phyloP scores from a whole-genome alignment of 2,329 filamentous ascomycete genomes.

The Juglanconis oblonga region DNA sequence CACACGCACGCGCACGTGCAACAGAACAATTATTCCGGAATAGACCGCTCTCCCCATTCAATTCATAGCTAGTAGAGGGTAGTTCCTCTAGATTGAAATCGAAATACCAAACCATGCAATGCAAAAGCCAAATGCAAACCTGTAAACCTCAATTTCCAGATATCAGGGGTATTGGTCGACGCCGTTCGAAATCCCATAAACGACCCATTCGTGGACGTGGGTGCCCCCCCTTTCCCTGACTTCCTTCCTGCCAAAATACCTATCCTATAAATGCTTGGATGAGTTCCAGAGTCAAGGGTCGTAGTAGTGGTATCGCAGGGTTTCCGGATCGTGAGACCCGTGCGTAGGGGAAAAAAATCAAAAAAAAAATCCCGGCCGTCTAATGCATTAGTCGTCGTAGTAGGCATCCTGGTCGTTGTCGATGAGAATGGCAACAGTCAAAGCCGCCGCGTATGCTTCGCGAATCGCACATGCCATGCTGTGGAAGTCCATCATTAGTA shows the following conservation, averaged over 20 bases:
- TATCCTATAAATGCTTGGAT: not conserved
- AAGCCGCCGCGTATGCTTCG: conserved; percentile 70
- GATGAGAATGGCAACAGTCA: conserved; percentile 70
- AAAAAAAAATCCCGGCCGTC: not conserved
- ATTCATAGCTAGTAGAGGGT: no score
- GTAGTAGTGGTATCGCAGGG: not conserved
- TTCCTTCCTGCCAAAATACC: not conserved
- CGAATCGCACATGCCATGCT: conserved; percentile 72
- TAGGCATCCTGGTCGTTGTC: conserved; percentile 45
- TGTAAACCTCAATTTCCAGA: not conserved
- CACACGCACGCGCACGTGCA: no score
- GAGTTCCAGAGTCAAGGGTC: not conserved
- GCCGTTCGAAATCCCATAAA: not conserved
- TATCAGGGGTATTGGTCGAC: conserved; percentile 8
- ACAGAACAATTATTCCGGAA: no score
- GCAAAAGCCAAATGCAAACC: not conserved
- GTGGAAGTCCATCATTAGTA: conserved; percentile 19
- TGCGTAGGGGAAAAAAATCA: no score
- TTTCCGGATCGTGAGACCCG: not conserved
- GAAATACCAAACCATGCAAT: not conserved
- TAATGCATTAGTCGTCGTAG: conserved; percentile 31
- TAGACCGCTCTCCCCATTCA: no score
- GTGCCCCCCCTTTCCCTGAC: not conserved
- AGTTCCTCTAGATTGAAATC: not conserved
- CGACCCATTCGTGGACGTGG: not conserved